Conservation (phyloP, 768 basidiomycete species). For the Trametes sanguinea region DNA sequence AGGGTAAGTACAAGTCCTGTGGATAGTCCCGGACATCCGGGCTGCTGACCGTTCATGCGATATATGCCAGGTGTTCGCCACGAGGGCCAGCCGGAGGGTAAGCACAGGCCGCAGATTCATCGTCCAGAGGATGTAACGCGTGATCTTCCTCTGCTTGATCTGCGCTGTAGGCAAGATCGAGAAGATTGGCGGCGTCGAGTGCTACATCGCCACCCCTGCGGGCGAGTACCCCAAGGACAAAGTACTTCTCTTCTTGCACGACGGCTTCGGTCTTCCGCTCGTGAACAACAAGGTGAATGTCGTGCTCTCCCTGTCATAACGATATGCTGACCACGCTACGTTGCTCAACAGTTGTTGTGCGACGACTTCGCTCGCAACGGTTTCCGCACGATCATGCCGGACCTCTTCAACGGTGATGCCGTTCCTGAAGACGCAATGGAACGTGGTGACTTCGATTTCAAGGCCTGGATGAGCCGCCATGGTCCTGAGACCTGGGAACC, state of each 20-base stretch:
- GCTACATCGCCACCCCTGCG: slow-evolving; percentile 44
- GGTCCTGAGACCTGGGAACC: slow-evolving; percentile 37
- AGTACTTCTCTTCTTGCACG: slow-evolving; percentile 42
- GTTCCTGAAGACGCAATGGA: slow-evolving; percentile 15
- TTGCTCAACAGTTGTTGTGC: slow-evolving; percentile 28
- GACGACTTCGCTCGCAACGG: slow-evolving; percentile 39
- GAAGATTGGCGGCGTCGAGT: slow-evolving; percentile 40
- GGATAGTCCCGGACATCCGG: too few species aligned
- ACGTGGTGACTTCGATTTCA: slow-evolving; percentile 30
- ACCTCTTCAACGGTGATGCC: slow-evolving; percentile 33
- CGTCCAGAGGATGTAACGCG: background rate
- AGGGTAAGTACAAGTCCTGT: too few species aligned
- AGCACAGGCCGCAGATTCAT: background rate
- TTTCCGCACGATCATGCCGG: slow-evolving; percentile 32
- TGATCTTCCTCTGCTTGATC: background rate
- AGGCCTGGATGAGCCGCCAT: slow-evolving; percentile 40
- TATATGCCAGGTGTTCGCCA: background rate
- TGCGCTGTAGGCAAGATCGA: slow-evolving; percentile 37
- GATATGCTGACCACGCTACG: too few species aligned
- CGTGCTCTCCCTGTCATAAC: background rate
- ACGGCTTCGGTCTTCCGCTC: slow-evolving; percentile 34
- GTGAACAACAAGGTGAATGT: slow-evolving; percentile 28
- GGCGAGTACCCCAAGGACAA: slow-evolving; percentile 38
- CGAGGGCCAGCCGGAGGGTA: background rate
- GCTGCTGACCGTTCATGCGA: too few species aligned